These are phyloP conservation scores for Backusella macrospora DNA, from an alignment of 192 early-diverging fungal genomes.

Conservation along the genomic window DNA sequence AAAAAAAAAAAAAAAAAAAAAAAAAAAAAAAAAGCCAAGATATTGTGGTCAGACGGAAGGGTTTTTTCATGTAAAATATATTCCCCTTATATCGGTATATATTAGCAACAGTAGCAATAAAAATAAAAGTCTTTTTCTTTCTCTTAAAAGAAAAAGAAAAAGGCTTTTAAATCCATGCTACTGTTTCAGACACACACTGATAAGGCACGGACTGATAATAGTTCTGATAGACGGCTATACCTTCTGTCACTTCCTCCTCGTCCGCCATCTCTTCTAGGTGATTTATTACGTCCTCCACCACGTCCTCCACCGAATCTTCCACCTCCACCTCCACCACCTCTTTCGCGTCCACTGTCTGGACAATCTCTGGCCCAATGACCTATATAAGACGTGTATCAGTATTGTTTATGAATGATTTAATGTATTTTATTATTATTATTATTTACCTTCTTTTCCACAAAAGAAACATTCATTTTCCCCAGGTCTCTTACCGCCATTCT, in stretches of 20 bases:
- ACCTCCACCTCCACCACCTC: no score
- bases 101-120: background rate
- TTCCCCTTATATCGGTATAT: background rate
- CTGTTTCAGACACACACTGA: constrained; percentile 26
- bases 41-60: constrained; percentile 18
- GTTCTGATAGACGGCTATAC: constrained; percentile 26
- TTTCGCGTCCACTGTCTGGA: constrained; percentile 26
- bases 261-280: constrained; percentile 12
- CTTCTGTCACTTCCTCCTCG: constrained; percentile 31
- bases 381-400: constrained; percentile 8
- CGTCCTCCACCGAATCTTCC: constrained; percentile 32
- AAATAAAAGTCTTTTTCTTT: background rate
- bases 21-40: constrained; percentile 20
- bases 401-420: no score
- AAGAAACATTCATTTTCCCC: constrained; percentile 54
- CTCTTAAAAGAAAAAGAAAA: no score
- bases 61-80: background rate
- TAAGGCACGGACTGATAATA: constrained; percentile 19
- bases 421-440: no score
- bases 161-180: background rate
- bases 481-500: constrained; percentile 55
- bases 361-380: constrained; percentile 55
- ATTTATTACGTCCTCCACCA: constrained; percentile 36
- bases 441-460: constrained; percentile 33
- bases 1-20: background rate